These are phyloP conservation scores for Tetradesmus obliquus DNA, from an alignment of 139 green algal genomes.

Conservation along the genomic window DNA sequence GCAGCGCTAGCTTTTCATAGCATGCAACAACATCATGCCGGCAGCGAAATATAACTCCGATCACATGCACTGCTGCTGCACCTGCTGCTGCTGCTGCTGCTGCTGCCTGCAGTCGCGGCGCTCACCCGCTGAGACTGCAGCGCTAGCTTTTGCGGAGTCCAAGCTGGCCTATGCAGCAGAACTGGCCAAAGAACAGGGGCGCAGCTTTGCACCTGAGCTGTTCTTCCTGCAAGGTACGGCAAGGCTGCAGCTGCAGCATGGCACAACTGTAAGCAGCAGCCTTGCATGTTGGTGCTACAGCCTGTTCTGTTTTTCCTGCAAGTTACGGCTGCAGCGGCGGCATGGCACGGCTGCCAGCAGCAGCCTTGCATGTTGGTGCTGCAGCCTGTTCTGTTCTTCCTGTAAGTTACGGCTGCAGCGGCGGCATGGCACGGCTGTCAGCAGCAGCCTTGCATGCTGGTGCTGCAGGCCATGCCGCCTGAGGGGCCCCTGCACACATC, in stretches of 20 bases:
- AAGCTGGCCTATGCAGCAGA: constrained; percentile 29
- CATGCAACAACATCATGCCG: not conserved
- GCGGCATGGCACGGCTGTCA: too few species aligned
- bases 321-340: not conserved
- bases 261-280: not conserved
- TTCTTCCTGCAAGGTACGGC: constrained; percentile 50
- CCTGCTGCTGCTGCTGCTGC: constrained; percentile 1
- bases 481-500: not conserved
- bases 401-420: too few species aligned
- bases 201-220: constrained; percentile 41
- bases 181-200: constrained; percentile 18
- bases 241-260: not conserved
- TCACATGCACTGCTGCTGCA: not conserved
- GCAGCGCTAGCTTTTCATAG: too few species aligned
- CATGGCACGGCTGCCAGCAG: not conserved
- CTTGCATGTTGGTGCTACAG: not conserved
- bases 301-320: not conserved
- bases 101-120: not conserved
- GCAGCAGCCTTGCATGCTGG: not conserved
- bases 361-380: not conserved
- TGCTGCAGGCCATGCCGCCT: not conserved
- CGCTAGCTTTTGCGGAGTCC: constrained; percentile 4
- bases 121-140: not conserved
- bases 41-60: not conserved
- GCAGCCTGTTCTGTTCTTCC: not conserved